Base-by-base conservation (phyloP, 2,329 filamentous ascomycete species). In the Fusarium redolens region DNA sequence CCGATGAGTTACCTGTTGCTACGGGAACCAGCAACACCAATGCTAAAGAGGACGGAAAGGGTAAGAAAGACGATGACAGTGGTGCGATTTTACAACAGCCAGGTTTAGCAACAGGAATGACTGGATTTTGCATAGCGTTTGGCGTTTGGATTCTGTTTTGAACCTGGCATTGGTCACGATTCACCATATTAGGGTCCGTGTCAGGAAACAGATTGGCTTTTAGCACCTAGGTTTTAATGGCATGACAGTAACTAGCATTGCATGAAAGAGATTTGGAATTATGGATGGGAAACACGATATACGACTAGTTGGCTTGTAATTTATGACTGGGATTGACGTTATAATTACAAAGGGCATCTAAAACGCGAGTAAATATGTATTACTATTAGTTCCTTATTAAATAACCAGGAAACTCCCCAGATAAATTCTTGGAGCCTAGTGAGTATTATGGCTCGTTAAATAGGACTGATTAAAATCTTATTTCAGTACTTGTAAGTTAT, bases 71-170 rank as follows among this genome's bases (percentile, higher is more conserved):
- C 18, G 69, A 79, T 13, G 75, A 80, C 12, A 79, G 64, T 35
- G 50, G 65, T 17, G 73, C 69, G 33, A 37, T 41, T 44, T 63
- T 58, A 37, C 45, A 40, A 8, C 51, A 60, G 17, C 67, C 71
- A 30, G 57, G 43, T 73, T 76, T 45, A 58, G 74, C 38, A 50
- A 72, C 65, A 31, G 69, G 69, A n/a, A 60, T 76, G 35, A 58
- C 69, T 59, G 72, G 68, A 47, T 70, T 82, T 55, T 84, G 80
- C 79, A 82, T 85, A 79, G 81, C 80, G 75, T 78, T 82, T 73
- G 80, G 83, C 78, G 81, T 82, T 79, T 82, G 79, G 78, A 56
- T 81, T 74, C 82, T 65, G 77, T 68, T 77, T 77, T 76, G 71
- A 75, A 31, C 43, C 41, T n/a, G 47, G 33, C 25, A 51, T 69